These are phyloP conservation scores for Peribolospora kevripleyi DNA, from an alignment of 768 basidiomycete species.

Conservation along the genomic window DNA sequence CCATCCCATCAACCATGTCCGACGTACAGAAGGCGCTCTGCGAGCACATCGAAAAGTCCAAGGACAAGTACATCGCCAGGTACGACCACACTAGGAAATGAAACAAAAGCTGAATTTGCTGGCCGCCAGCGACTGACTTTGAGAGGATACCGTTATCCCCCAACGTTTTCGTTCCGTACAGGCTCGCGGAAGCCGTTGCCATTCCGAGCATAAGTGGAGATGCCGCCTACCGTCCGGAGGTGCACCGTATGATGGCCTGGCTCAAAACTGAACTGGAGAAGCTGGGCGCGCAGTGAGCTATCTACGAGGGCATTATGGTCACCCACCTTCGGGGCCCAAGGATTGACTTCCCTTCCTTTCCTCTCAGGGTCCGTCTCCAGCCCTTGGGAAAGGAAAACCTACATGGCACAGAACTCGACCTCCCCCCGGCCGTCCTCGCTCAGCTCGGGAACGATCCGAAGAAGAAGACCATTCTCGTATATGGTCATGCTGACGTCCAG, in stretches of 20 bases:
- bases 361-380: conserved; percentile 37
- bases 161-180: conserved; percentile 2
- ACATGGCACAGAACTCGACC: conserved; percentile 42
- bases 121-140: not conserved
- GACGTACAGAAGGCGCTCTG: conserved; percentile 9
- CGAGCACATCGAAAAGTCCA: conserved; percentile 41
- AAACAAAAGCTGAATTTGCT: conserved; percentile 35
- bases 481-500: conserved; percentile 26
- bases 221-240: conserved; percentile 26
- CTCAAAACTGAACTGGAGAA: conserved; percentile 44
- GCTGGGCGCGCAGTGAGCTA: conserved; percentile 30
- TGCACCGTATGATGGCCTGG: conserved; percentile 48
- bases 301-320: not conserved
- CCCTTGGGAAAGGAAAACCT: conserved; percentile 53
- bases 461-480: conserved; percentile 83
- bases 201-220: conserved; percentile 28
- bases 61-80: conserved; percentile 48
- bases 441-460: conserved; percentile 52
- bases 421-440: conserved; percentile 68
- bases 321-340: not conserved
- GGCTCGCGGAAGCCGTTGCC: not conserved
- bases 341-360: not conserved
- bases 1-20: too few relatives aligned
- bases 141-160: conserved; percentile 11
- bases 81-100: conserved; percentile 59